Evolutionary conservation across 1,139 yeast genomes (phyloP).

Genomic region (Taphrina pruni): DNA sequence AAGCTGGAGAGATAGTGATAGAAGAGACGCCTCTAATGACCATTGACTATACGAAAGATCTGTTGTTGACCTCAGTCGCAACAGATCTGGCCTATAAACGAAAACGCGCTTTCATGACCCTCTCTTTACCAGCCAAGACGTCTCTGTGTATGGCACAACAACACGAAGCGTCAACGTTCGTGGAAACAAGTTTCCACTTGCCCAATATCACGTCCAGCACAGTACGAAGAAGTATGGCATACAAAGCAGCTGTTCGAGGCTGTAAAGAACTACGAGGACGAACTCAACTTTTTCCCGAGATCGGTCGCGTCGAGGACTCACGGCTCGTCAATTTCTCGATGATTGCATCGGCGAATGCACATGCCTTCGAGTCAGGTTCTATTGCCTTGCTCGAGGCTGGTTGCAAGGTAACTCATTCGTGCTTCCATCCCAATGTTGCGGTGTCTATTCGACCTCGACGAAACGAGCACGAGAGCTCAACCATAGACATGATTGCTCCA

Average conservation of each 20-base stretch:
- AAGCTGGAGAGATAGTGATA: constrained; percentile 26
- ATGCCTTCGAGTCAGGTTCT: constrained; percentile 15
- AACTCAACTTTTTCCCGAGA: constrained; percentile 9
- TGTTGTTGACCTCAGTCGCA: neutral
- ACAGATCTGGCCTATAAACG: constrained; percentile 15
- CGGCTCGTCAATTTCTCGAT: constrained; percentile 20
- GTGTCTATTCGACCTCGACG: constrained; percentile 20
- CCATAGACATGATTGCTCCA: neutral
- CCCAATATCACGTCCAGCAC: neutral
- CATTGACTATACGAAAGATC: constrained; percentile 22
- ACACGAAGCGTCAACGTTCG: neutral
- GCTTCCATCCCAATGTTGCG: constrained; percentile 32
- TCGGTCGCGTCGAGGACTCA: constrained; percentile 1
- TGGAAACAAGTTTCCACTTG: constrained; percentile 5
- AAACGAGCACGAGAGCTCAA: neutral
- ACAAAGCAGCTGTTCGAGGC: constrained; percentile 26
- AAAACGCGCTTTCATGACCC: constrained; percentile 35
- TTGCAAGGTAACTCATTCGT: constrained; percentile 31
- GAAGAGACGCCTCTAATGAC: constrained; percentile 25
- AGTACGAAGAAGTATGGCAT: constrained; percentile 11
- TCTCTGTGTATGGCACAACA: constrained; percentile 10
- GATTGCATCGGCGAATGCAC: constrained; percentile 30
- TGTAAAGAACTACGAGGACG: constrained; percentile 14
- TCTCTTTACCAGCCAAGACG: constrained; percentile 20
- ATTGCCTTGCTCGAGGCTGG: constrained; percentile 23